Percentiles rank a stretch among this genome's conserved stretches.
Conservation (phyloP, 2,329 filamentous ascomycete genomes). For the Fusarium falciforme region DNA sequence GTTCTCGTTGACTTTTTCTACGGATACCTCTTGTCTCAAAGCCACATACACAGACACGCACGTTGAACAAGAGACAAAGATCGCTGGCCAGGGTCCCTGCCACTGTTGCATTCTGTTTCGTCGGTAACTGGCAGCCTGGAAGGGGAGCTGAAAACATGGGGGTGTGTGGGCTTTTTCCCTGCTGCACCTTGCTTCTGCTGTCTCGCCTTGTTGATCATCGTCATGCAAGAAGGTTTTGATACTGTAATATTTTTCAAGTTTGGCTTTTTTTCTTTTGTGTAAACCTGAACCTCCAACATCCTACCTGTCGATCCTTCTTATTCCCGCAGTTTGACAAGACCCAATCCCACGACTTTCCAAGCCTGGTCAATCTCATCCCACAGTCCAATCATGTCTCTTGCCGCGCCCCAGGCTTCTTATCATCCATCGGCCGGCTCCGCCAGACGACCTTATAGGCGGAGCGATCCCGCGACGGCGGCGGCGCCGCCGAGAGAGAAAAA, state of each 20-base stretch:
- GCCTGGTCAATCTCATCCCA: neutral
- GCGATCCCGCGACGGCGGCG: constrained; percentile 15
- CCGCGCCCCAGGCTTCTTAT: constrained; percentile 14
- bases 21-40: neutral
- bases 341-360: neutral
- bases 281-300: neutral
- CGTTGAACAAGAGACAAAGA: neutral
- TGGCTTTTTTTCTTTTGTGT: neutral
- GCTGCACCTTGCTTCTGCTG: neutral
- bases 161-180: neutral
- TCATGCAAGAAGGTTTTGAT: neutral
- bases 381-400: constrained; percentile 19
- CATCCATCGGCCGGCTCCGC: constrained; percentile 39
- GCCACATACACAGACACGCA: neutral
- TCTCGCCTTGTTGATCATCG: neutral
- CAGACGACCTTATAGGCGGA: constrained; percentile 22
- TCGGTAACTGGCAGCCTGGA: neutral
- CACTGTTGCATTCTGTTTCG: neutral
- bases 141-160: constrained; percentile 1
- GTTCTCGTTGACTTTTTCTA: neutral
- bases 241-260: neutral
- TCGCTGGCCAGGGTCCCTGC: constrained; percentile 3
- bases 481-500: neutral
- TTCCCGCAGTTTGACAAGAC: constrained; percentile 13
- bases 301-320: constrained; percentile 3